Base-by-base conservation (phyloP, 2,329 filamentous ascomycete genomes). In the Fusarium sp. region DNA sequence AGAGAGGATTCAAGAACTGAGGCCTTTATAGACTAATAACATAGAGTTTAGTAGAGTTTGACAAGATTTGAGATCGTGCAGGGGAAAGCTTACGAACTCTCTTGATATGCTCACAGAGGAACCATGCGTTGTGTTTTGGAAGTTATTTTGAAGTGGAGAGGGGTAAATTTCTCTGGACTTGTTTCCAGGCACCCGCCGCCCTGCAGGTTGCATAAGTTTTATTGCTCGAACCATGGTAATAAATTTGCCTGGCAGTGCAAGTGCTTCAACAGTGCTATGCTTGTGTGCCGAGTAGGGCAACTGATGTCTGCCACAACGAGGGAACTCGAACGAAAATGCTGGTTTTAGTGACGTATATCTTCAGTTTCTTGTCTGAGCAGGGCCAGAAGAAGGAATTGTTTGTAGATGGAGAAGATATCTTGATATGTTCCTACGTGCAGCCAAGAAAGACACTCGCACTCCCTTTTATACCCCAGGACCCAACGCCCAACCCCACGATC, bases 391-490 rank as follows among this genome's bases (percentile, higher is more conserved):
- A 8, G 30, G 6, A 22, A 45, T 11, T 8, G 9, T 10, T 22
- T 28, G 24, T 12, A 36, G 50, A 28, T 32, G 14, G 36, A 62
- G 26, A 20, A 57, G 30, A 34, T 36, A 44, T 34, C 45, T 32
- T 24, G n/a, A 57, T 51, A 24, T 51, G 9, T 15, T 15, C 12
- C 20, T 24, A 17, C 39, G 20, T 48, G 9, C 26, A 28, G 28
- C 39, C 39, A 34, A 52, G 45, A 28, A 26, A 57, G 39, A 24
- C 18, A 13, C 38, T 36, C 45, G 15, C 18, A 15, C 38, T 36
- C 45, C 17, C 51, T 57, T 67, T 71, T 74, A 50, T 71, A 73
- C 47, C 39, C 57, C 48, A 45, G 50, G 36, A 34, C 20, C n/a
- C 39, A 20, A 54, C 24, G 18, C 26, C 12, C 48, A 30, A 41